Conservation (phyloP, 2,329 filamentous ascomycete genomes). For the Purpureocillium lavendulum region DNA sequence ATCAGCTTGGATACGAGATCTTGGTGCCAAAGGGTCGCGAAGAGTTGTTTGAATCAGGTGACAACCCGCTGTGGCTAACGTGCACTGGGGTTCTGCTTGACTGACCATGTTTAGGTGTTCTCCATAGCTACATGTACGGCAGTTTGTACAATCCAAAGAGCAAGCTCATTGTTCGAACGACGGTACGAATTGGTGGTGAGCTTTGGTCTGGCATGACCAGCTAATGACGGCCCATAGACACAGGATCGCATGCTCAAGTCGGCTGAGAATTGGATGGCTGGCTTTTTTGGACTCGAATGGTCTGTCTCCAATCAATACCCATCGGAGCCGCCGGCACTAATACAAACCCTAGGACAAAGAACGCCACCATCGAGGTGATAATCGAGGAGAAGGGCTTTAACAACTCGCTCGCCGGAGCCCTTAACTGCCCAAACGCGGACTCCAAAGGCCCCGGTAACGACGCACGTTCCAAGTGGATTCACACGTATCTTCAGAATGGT, state of each 20-base stretch:
- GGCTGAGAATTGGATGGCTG: constrained; percentile 70
- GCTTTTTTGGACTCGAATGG: constrained; percentile 71
- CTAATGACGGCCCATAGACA: constrained; percentile 29
- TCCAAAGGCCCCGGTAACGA: constrained; percentile 41
- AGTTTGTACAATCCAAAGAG: constrained; percentile 62
- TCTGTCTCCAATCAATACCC: constrained; percentile 13
- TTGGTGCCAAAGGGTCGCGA: constrained; percentile 65
- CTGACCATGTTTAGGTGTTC: constrained; percentile 36
- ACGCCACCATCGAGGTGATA: constrained; percentile 63
- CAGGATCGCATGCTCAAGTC: constrained; percentile 71
- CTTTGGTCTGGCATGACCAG: no score
- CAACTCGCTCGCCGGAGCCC: constrained; percentile 61
- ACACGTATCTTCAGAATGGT: constrained; percentile 56
- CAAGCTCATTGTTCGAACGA: constrained; percentile 67
- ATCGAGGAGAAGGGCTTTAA: constrained; percentile 59
- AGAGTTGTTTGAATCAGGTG: constrained; percentile 60
- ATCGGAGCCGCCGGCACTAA: neutral
- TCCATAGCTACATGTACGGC: constrained; percentile 67
- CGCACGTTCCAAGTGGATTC: constrained; percentile 51
- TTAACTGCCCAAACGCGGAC: constrained; percentile 56
- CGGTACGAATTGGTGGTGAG: constrained; percentile 25
- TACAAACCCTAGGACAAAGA: constrained; percentile 41
- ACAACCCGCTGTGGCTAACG: neutral
- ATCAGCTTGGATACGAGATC: constrained; percentile 61
- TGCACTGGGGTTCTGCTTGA: neutral